These are phyloP conservation scores for Sporothrix curviconia DNA, from an alignment of 2,329 filamentous ascomycete genomes.

Conservation along the genomic window DNA sequence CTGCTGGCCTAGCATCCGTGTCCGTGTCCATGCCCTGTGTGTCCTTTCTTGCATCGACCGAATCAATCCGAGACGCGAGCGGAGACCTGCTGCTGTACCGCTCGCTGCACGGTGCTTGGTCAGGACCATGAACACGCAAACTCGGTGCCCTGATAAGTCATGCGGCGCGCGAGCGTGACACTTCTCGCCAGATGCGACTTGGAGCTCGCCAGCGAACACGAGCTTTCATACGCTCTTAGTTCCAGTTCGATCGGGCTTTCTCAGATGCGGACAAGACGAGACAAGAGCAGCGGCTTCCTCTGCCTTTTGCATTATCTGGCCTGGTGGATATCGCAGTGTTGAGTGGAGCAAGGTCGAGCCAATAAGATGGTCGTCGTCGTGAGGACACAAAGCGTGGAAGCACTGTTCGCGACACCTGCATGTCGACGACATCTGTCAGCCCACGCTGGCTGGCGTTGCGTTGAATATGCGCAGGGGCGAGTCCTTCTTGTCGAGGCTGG, in stretches of 20 bases:
- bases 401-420: constrained; percentile 42
- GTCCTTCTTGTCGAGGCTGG: constrained; percentile 20
- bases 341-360: constrained; percentile 42
- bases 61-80: neutral
- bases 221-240: too few relatives aligned
- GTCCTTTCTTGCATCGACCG: too few relatives aligned
- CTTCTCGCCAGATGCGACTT: constrained; percentile 5
- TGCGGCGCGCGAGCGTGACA: too few relatives aligned
- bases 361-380: constrained; percentile 47
- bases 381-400: constrained; percentile 50
- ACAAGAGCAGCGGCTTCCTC: constrained; percentile 25
- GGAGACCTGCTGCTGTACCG: constrained; percentile 19
- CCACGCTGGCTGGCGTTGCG: constrained; percentile 24
- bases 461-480: constrained; percentile 15
- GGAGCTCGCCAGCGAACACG: constrained; percentile 27
- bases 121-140: too few relatives aligned
- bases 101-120: too few relatives aligned
- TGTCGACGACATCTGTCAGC: constrained; percentile 47
- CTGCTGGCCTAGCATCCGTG: constrained; percentile 3
- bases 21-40: neutral
- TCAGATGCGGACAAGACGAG: constrained; percentile 42
- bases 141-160: too few relatives aligned
- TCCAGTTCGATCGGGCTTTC: too few relatives aligned
- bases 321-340: too few relatives aligned
- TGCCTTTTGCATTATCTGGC: neutral